Base-by-base conservation (phyloP, 1,139 yeast genomes). In the Nakaseomyces uthaithaninus region DNA sequence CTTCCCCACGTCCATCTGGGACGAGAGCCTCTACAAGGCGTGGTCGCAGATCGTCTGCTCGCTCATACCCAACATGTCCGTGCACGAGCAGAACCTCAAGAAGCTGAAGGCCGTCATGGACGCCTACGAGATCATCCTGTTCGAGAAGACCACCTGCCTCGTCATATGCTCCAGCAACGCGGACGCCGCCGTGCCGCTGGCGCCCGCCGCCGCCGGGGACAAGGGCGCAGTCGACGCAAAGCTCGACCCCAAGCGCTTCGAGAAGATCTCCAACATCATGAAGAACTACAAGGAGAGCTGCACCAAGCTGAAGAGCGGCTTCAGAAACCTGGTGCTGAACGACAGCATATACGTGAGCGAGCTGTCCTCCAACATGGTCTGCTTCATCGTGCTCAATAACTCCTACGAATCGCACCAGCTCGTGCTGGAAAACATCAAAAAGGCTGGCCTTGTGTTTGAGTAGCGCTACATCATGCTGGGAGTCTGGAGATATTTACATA, bases 11-110 rank as follows among this genome's bases (percentile, higher is more conserved):
- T 84, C 95, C 3, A 91, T 91, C 45, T 91, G 98, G 98, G 97
- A 91, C 63, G 98, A 91, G 62, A 80, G 94, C 55, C 69, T 91
- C 47, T 91, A 89, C 63, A 85, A 83, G 61, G 98, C 98, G 0
- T 91, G 99, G 99, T 84, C 95, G 3, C 84, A 81, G 42, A 91
- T 91, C 46, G 97, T 91, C 27, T 87, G 97, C 57, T 83, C 96
- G 2, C 70, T 91, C 51, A 89, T 91, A 45, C 97, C 98, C 8
- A 91, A 93, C 58, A 89, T 91, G 76, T 73, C 77, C 38, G 64
- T 77, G 14, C 84, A 87, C 58, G 91, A 89, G 60, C 75, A 75
- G 45, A 84, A 85, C 57, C 66, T 91, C 47, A 66, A 80, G 39
- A 80, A 79, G 53, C 76, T 91, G 57, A 86, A 89, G 50, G 69